Evolutionary conservation across 257 asterid species (phyloP).

Genomic region (Fraxinus cuspidata): DNA sequence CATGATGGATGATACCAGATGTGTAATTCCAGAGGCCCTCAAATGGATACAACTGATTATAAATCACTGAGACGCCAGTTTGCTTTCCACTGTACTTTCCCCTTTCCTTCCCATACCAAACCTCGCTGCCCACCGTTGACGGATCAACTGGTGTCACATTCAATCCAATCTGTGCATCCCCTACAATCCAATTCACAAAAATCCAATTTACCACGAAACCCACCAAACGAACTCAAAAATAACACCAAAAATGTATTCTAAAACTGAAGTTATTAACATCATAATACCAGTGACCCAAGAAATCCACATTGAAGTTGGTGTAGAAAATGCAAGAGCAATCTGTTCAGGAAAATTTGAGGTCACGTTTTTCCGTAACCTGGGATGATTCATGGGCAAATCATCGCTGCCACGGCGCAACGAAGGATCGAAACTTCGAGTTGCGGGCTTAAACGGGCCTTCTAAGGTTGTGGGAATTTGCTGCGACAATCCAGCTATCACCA

Average conservation of each 20-base stretch:
- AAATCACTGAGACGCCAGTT: constrained; percentile 61
- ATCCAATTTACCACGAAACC: constrained; percentile 1
- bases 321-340: constrained; percentile 69
- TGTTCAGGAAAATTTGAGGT: constrained; percentile 71
- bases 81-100: constrained; percentile 43
- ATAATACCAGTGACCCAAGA: constrained; percentile 84
- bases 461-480: constrained; percentile 60
- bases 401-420: constrained; percentile 70
- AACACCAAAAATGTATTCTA: background rate
- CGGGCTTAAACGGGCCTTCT: constrained; percentile 79
- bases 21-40: constrained; percentile 86
- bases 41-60: constrained; percentile 75
- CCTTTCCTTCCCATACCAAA: constrained; percentile 71
- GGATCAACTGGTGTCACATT: constrained; percentile 72
- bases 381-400: constrained; percentile 79
- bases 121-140: constrained; percentile 67
- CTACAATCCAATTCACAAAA: constrained; percentile 26
- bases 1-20: constrained; percentile 85
- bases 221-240: constrained; percentile 4
- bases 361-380: constrained; percentile 57
- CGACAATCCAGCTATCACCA: constrained; percentile 19
- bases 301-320: constrained; percentile 70
- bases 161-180: constrained; percentile 73
- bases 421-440: constrained; percentile 55
- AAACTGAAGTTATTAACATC: background rate